Base-by-base conservation (phyloP, 208 protist genomes). In the Crithidia thermophila region DNA sequence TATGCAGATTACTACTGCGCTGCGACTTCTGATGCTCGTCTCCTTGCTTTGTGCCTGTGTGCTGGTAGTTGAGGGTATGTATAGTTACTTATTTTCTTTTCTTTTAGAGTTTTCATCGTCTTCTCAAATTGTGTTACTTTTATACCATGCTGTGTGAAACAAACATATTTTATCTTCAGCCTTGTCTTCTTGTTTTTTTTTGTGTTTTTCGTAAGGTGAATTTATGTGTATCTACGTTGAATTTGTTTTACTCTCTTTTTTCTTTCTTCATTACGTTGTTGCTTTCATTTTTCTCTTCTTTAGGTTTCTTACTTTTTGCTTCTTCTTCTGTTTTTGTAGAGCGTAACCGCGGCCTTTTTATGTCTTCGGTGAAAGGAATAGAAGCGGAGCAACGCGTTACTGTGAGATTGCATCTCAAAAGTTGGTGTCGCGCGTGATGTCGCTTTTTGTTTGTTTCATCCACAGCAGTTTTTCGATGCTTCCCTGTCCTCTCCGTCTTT, bases 181-280 rank as follows among this genome's bases (percentile, higher is more conserved):
- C 31, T 23, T 49, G 47, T 63, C 14, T 57, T 69, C 57, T 46
- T 57, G 27, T 58, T 75, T 16, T 30, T 61, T 60, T 1, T 72
- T 6, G 20, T 66, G 37, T 58, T 51, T 23, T 50, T 47, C 18
- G n/a, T 39, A 8, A 33, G 23, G 14, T 33, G 9, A 16, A 14
- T 49, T 30, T 34, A 8, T 53, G 6, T 65, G 43, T 51, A 8
- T 46, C 16, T 45, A 3, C 7, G 52, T 47, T 4, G 47, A 8
- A 28, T 14, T 47, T 9, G 18, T 20, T 18, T 52, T 21, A n/a
- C 16, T 39, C 45, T 46, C 27, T 23, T 43, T 50, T 31, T 45
- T 9, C 8, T 62, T 59, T 53, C 56, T 47, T 61, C 8, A 34
- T 33, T 52, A 21, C 40, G 3, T 57, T 18, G 11, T 58, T 68